A percentile compares a stretch with the other conserved stretches of the same genome.
Evolutionary conservation across 305 asterid species (phyloP).

Genomic region (Salvia sclarea): DNA sequence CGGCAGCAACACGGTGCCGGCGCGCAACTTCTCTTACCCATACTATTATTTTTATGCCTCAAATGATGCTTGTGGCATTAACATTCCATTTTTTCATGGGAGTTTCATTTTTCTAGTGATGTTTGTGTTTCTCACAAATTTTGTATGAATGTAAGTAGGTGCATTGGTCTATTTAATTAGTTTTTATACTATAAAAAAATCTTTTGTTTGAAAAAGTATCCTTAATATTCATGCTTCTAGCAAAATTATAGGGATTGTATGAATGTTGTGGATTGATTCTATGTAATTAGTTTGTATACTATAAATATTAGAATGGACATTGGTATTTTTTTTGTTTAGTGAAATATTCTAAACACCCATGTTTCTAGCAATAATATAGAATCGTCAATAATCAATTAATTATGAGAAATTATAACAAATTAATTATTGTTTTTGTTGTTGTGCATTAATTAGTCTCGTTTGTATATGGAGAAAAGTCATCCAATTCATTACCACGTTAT

Average conservation of each 20-base stretch:
- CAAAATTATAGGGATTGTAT: background rate
- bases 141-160: conserved; percentile 13
- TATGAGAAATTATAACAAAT: too few relatives aligned
- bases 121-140: conserved; percentile 26
- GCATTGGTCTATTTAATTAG: background rate
- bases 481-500: too few relatives aligned
- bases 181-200: background rate
- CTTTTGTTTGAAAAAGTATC: too few relatives aligned
- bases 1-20: conserved; percentile 36
- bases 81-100: conserved; percentile 10
- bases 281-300: conserved; percentile 6
- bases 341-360: background rate
- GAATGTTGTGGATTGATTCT: background rate
- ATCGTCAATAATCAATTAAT: too few relatives aligned
- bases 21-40: conserved; percentile 58
- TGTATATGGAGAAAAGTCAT: too few relatives aligned
- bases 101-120: conserved; percentile 36
- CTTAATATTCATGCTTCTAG: too few relatives aligned
- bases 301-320: too few relatives aligned
- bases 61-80: conserved; percentile 33
- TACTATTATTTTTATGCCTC: conserved; percentile 67
- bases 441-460: too few relatives aligned
- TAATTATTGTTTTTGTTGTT: too few relatives aligned
- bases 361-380: too few relatives aligned
- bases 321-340: too few relatives aligned